Evolutionary conservation across 164 flowering plant species (phyloP).

Genomic region (Protea cynaroides): DNA sequence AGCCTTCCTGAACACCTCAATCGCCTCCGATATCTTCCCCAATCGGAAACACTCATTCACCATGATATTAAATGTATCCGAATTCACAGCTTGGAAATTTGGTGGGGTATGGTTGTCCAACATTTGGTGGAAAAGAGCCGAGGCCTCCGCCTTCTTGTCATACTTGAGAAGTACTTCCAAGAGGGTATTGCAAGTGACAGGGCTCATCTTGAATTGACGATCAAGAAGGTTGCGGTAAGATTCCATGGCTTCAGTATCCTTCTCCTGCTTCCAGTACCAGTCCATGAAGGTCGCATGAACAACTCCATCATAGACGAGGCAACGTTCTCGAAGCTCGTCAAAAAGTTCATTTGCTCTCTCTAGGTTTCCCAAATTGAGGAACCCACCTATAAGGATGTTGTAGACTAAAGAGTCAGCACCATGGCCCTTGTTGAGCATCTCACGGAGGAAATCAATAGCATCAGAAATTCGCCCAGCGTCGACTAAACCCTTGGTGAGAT

Average conservation of each 20-base stretch:
- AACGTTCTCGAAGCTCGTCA: slow-evolving; percentile 67
- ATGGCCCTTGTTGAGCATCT: slow-evolving; percentile 69
- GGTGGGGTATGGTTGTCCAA: slow-evolving; percentile 68
- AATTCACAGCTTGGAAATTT: slow-evolving; percentile 55
- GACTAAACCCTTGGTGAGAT: slow-evolving; percentile 68
- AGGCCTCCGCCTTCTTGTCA: slow-evolving; percentile 53
- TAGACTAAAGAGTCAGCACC: slow-evolving; percentile 81
- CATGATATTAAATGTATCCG: slow-evolving; percentile 63
- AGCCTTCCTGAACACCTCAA: slow-evolving; percentile 42
- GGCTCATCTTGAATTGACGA: slow-evolving; percentile 54
- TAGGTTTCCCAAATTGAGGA: slow-evolving; percentile 40
- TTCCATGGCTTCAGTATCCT: slow-evolving; percentile 72
- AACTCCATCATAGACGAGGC: slow-evolving; percentile 77
- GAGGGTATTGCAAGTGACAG: slow-evolving; percentile 70
- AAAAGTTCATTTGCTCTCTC: slow-evolving; percentile 69
- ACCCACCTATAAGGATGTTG: slow-evolving; percentile 60
- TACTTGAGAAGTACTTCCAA: slow-evolving; percentile 58
- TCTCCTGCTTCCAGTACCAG: slow-evolving; percentile 57
- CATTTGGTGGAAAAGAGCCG: slow-evolving; percentile 61
- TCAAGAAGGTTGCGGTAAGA: slow-evolving; percentile 44
- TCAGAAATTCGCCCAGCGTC: slow-evolving; percentile 52
- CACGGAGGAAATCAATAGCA: slow-evolving; percentile 53
- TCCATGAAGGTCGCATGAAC: slow-evolving; percentile 74
- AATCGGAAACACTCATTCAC: slow-evolving; percentile 58
- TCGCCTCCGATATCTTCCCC: slow-evolving; percentile 47